A percentile compares a stretch with the other conserved stretches of the same genome.
These are phyloP conservation scores for Trametes pubescens DNA, from an alignment of 1,284 basidiomycete species.

Conservation along the genomic window DNA sequence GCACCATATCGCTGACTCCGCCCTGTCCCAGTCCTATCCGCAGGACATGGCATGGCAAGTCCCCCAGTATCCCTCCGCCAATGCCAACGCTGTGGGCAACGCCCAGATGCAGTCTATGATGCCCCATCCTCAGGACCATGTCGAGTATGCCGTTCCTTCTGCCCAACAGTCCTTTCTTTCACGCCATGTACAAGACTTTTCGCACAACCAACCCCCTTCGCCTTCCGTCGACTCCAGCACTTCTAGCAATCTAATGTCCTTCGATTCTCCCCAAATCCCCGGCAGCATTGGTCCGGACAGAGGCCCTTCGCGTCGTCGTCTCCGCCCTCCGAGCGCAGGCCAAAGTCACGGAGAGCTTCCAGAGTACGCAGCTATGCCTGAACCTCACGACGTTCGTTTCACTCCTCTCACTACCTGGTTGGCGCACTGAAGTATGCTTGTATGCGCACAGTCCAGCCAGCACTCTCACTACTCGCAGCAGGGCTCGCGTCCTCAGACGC, in stretches of 20 bases:
- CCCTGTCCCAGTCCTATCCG: constrained; percentile 26
- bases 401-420: constrained; percentile 16
- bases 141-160: constrained; percentile 47
- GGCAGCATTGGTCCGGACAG: constrained; percentile 65
- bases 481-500: constrained; percentile 50
- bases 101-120: constrained; percentile 46
- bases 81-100: constrained; percentile 35
- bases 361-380: constrained; percentile 29
- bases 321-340: constrained; percentile 41
- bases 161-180: constrained; percentile 43
- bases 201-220: constrained; percentile 36
- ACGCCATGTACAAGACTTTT: constrained; percentile 36
- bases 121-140: constrained; percentile 42
- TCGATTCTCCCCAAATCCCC: constrained; percentile 52
- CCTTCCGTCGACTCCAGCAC: constrained; percentile 42
- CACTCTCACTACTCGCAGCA: constrained; percentile 43
- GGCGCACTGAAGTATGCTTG: constrained; percentile 25
- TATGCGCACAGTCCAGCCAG: constrained; percentile 28
- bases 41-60: constrained; percentile 38
- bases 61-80: constrained; percentile 33
- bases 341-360: constrained; percentile 28
- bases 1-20: constrained; percentile 31
- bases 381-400: constrained; percentile 47
- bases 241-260: constrained; percentile 41
- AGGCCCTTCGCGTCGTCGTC: constrained; percentile 54